A percentile compares a stretch with the other conserved stretches of the same genome.
These are phyloP conservation scores for Parsonsia alboflavescens DNA, from an alignment of 257 asterid species.

Conservation along the genomic window DNA sequence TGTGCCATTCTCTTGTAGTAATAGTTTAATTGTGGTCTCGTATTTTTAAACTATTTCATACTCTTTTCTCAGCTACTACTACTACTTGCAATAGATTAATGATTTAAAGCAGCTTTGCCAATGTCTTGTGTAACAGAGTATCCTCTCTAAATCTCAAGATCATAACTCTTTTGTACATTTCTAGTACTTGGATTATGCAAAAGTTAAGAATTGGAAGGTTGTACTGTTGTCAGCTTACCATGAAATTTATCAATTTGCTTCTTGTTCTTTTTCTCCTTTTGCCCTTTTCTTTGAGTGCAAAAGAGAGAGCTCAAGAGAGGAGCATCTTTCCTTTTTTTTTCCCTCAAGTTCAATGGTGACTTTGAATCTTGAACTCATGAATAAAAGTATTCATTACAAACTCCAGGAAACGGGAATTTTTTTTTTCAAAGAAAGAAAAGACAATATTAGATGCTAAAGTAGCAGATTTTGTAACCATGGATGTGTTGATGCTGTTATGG, in stretches of 20 bases:
- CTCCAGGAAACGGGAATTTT: background rate
- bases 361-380: background rate
- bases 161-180: background rate
- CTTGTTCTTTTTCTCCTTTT: background rate
- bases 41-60: background rate
- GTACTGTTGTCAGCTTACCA: background rate
- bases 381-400: background rate
- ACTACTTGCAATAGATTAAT: background rate
- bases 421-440: background rate
- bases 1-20: background rate
- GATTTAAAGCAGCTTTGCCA: background rate
- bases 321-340: background rate
- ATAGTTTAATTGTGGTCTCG: background rate
- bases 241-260: conserved; percentile 4
- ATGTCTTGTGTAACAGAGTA: conserved; percentile 2
- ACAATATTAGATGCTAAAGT: background rate
- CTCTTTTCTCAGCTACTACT: background rate
- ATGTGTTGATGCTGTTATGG: background rate
- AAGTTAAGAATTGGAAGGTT: conserved; percentile 10
- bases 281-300: background rate
- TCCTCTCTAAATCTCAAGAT: background rate
- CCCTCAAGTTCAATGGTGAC: too few species aligned
- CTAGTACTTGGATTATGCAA: conserved; percentile 2
- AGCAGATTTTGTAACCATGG: background rate
- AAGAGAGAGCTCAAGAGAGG: background rate